Conservation (phyloP, 2,329 filamentous ascomycete genomes). For the Exophiala sp. region DNA sequence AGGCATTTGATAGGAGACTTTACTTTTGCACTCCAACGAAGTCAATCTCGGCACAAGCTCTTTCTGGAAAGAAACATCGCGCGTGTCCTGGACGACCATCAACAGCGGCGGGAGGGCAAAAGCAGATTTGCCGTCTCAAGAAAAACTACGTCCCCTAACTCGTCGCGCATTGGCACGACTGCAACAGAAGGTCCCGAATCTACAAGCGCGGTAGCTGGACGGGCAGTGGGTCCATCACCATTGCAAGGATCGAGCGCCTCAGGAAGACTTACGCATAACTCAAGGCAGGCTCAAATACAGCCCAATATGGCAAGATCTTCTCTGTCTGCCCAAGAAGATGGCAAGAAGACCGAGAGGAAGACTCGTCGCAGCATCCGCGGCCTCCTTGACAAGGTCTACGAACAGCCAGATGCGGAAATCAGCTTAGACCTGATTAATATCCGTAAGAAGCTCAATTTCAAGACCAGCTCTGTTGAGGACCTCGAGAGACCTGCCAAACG, state of each 20-base stretch:
- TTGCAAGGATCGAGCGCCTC: neutral
- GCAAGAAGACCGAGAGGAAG: neutral
- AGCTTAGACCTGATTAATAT: conserved; percentile 23
- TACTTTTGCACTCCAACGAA: conserved; percentile 10
- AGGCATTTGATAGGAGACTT: conserved; percentile 13
- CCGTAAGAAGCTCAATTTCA: conserved; percentile 27
- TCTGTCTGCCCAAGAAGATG: neutral
- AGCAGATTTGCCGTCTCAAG: neutral
- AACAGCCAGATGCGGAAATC: conserved; percentile 18
- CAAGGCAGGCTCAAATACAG: neutral
- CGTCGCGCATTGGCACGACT: neutral
- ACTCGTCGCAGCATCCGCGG: conserved; percentile 16
- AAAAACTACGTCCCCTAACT: neutral
- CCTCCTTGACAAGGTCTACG: conserved; percentile 11
- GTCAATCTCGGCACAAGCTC: conserved; percentile 2
- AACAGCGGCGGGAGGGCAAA: neutral
- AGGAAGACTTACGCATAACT: neutral
- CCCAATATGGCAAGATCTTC: conserved; percentile 7
- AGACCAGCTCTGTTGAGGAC: conserved; percentile 10
- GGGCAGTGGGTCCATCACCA: neutral
- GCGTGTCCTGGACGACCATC: conserved; percentile 15
- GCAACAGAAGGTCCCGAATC: neutral
- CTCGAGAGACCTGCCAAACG: conserved; percentile 17
- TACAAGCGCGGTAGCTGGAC: no score
- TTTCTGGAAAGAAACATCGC: conserved; percentile 20